Evolutionary conservation across 2,329 filamentous ascomycete genomes (phyloP), one percentile per base, ranked within the genome.

Genomic region (Ophiostoma sp.): DNA sequence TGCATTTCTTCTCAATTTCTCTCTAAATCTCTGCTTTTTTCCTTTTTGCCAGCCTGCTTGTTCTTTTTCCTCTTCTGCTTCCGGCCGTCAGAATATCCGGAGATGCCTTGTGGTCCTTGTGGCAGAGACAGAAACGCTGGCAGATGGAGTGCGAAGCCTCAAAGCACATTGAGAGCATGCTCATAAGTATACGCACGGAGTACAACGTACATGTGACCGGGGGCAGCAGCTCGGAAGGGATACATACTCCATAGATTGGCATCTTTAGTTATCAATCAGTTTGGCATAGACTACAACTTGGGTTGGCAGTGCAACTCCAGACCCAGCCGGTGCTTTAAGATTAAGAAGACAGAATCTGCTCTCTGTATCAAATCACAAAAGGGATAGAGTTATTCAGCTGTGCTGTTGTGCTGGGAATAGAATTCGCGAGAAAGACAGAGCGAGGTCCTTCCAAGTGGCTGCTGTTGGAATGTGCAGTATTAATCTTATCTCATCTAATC

Each of bases 401-500:
- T n/a, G 12, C n/a, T 41, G 12, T 3, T 8, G 47, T 64, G 63
- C 27, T 47, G 42, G 16, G 18, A 47, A 27, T 4, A 3, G n/a
- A 2, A 27, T 27, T 27, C 27, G 27, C 27, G 49, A 7, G 2
- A 9, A 18, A 27, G n/a, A 2, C 14, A 18, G 16, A 41, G 18
- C 5, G 38, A 9, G n/a, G 38, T n/a, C 11, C 2, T 4, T 8
- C 12, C 6, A 40, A 40, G 55, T 1, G 9, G 55, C 12, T 9
- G 6, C 16, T 36, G 4, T 4, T 42, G 11, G 12, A 44, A 36
- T 18, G 16, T 40, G 42, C 16, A 62, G 27, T 60, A 60, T 60
- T 27, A 64, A 69, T 69, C 67, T 69, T 64, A 69, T 69, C 67
- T 64, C 67, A 69, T 69, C 67, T 69, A 38, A 68, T 66, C 67